Percentiles rank a stretch among this genome's conserved stretches.
These are phyloP conservation scores for Thraustochytrium sp. DNA, from an alignment of 352 stramenopile species.

Conservation along the genomic window DNA sequence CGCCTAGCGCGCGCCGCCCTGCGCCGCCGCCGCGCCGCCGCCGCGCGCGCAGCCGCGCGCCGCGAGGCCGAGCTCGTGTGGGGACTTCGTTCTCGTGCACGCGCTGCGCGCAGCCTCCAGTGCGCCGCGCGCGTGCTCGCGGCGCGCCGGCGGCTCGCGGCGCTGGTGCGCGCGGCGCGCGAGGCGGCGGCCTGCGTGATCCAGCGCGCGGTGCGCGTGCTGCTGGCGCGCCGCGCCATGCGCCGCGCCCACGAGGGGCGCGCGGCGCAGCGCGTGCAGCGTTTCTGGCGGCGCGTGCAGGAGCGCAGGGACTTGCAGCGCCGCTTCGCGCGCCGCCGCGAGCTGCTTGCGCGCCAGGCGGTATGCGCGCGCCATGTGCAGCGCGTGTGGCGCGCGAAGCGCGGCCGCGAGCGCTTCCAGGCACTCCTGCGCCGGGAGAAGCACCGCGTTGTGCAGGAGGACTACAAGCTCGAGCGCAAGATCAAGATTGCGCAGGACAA, in stretches of 20 bases:
- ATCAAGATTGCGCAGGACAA: conserved; percentile 3
- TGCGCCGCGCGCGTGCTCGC: background rate
- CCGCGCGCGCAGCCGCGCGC: background rate
- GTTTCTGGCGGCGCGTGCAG: background rate
- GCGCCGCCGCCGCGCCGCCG: background rate
- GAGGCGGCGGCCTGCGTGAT: background rate
- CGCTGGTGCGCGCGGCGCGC: background rate
- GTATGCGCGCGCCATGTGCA: background rate
- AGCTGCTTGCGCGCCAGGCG: background rate
- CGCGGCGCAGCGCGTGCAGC: background rate
- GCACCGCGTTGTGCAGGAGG: conserved; percentile 19
- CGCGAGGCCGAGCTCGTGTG: background rate
- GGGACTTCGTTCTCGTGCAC: background rate
- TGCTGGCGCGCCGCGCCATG: background rate
- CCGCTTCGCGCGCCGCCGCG: background rate
- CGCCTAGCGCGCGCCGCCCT: background rate
- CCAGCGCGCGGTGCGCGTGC: background rate
- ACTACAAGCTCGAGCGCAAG: conserved; percentile 21
- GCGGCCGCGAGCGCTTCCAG: background rate
- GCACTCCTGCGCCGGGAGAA: background rate
- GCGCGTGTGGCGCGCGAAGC: background rate
- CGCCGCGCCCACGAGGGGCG: background rate
- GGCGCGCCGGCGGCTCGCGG: background rate
- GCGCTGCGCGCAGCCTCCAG: background rate
- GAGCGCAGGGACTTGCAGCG: background rate